Percentiles rank a stretch among this genome's conserved stretches.
These are phyloP conservation scores for Trichoderma guizhouense DNA, from an alignment of 2,329 filamentous ascomycete genomes.

Conservation along the genomic window DNA sequence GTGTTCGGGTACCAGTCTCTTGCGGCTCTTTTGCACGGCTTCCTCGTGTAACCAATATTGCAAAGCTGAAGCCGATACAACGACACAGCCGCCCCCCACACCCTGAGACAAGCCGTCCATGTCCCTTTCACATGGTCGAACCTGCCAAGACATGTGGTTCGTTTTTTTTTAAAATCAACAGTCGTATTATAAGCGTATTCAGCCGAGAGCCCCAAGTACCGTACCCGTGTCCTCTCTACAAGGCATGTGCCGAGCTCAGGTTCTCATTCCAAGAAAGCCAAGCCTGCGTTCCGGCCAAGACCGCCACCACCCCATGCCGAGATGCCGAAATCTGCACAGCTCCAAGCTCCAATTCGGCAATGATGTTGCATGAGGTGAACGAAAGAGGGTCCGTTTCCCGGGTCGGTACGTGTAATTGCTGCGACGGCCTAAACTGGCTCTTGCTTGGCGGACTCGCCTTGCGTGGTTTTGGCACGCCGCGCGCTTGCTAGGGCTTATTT, in stretches of 20 bases:
- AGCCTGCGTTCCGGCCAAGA: background rate
- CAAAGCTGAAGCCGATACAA: background rate
- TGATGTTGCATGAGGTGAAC: background rate
- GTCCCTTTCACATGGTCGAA: background rate
- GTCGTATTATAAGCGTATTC: background rate
- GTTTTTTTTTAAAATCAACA: background rate
- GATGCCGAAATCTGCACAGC: background rate
- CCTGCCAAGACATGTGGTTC: background rate
- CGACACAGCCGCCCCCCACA: background rate
- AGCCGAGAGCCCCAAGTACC: background rate
- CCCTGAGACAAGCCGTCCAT: background rate
- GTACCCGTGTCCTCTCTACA: background rate
- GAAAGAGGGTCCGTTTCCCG: background rate
- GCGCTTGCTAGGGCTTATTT: background rate
- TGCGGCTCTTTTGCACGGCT: background rate
- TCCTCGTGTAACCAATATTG: background rate
- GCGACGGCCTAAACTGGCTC: background rate
- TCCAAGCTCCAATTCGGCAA: background rate
- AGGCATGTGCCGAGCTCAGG: background rate
- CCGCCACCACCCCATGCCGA: conserved; percentile 1
- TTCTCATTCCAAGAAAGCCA: background rate
- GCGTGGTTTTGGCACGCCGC: background rate
- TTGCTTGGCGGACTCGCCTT: background rate
- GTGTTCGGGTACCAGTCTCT: background rate
- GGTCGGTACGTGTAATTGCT: conserved; percentile 4